Percentiles rank a stretch among this genome's conserved stretches.
These are phyloP conservation scores for Ganoderma resinaceum DNA, from an alignment of 1,284 basidiomycete genomes.

Conservation along the genomic window DNA sequence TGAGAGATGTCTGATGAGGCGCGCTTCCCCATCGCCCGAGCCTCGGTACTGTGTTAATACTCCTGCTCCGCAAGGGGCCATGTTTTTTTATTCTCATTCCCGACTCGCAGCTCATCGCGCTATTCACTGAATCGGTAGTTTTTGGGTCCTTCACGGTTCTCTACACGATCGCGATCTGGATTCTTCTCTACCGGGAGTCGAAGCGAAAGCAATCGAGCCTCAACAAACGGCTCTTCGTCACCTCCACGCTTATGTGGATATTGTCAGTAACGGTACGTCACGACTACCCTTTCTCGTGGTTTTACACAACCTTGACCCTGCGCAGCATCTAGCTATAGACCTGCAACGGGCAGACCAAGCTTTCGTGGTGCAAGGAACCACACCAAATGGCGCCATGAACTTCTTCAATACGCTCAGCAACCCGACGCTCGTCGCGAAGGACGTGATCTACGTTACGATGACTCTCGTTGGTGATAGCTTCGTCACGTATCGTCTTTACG, in stretches of 20 bases:
- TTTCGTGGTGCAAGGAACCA: constrained; percentile 23
- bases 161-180: constrained; percentile 30
- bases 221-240: constrained; percentile 29
- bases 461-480: constrained; percentile 30
- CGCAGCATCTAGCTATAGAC: constrained; percentile 27
- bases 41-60: constrained; percentile 5
- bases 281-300: neutral
- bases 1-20: constrained; percentile 20
- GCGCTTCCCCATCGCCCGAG: constrained; percentile 17
- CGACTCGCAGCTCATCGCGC: constrained; percentile 15
- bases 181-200: constrained; percentile 30
- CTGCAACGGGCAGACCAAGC: constrained; percentile 22
- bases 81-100: neutral
- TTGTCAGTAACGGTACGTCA: constrained; percentile 23
- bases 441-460: constrained; percentile 29
- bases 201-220: constrained; percentile 19
- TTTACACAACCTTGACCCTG: neutral
- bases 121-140: constrained; percentile 28
- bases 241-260: constrained; percentile 29
- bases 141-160: constrained; percentile 32
- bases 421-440: constrained; percentile 29
- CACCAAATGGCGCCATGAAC: constrained; percentile 14
- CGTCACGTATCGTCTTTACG: constrained; percentile 27
- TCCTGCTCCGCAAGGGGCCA: too few species aligned
- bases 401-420: constrained; percentile 24